Percentiles rank a stretch among this genome's conserved stretches.
These are phyloP conservation scores for Urostyla sp. DNA, from an alignment of 73 alveolate species.

Conservation along the genomic window DNA sequence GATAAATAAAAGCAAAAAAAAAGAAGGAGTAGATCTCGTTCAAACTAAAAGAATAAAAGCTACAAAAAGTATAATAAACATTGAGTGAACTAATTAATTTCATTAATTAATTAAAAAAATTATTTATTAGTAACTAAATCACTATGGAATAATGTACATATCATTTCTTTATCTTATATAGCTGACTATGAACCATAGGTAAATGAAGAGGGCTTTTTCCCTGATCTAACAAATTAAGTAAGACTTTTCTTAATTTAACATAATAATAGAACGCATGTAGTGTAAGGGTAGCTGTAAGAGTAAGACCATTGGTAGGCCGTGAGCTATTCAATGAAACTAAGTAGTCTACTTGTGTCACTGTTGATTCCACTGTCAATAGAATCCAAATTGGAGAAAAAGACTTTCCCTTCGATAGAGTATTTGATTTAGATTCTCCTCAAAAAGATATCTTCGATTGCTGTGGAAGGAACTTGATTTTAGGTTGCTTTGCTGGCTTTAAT, in stretches of 20 bases:
- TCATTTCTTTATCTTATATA: background rate
- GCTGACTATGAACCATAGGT: conserved; percentile 13
- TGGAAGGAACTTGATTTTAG: conserved; percentile 82
- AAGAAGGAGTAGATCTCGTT: no score
- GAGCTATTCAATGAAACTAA: conserved; percentile 71
- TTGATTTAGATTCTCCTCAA: conserved; percentile 81
- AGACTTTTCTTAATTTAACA: background rate
- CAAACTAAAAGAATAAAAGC: no score
- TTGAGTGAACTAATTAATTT: no score
- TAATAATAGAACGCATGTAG: conserved; percentile 59
- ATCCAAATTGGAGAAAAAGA: conserved; percentile 78
- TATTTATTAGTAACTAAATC: background rate
- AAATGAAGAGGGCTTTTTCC: conserved; percentile 46
- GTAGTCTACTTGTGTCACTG: conserved; percentile 47
- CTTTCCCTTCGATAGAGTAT: conserved; percentile 93
- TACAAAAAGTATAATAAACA: no score
- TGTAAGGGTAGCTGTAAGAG: conserved; percentile 92
- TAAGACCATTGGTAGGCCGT: conserved; percentile 90
- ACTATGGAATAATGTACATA: background rate
- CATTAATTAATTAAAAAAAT: no score
- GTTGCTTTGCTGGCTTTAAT: conserved; percentile 89
- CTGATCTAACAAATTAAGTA: conserved; percentile 35
- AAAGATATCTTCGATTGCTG: conserved; percentile 85
- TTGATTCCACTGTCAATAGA: conserved; percentile 37
- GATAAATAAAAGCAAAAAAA: no score